Percentiles rank a stretch among this genome's conserved stretches.
phyloP scores from a whole-genome alignment of 371 early-diverging fungal species.

The Mucor saturninus region DNA sequence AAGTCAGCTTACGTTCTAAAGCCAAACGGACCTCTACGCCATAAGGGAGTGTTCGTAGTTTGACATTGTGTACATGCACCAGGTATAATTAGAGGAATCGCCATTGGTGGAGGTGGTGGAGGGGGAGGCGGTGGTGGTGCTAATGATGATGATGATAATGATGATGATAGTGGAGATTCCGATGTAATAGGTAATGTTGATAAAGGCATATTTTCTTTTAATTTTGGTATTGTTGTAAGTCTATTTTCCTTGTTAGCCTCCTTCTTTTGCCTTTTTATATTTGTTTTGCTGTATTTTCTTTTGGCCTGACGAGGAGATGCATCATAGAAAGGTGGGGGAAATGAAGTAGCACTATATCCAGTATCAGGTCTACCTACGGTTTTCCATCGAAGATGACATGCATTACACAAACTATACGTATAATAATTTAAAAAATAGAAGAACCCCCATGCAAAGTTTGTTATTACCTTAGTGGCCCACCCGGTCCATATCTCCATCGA shows the following conservation, averaged over 20 bases:
- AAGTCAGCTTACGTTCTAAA: constrained; percentile 30
- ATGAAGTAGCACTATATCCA: constrained; percentile 13
- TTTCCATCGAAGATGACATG: constrained; percentile 46
- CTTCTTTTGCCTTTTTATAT: constrained; percentile 8
- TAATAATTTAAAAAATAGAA: neutral
- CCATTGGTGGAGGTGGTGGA: neutral
- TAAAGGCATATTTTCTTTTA: no score
- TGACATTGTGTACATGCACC: constrained; percentile 22
- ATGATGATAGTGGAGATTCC: neutral
- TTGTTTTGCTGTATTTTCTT: neutral
- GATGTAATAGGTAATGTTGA: no score
- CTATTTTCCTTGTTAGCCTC: neutral
- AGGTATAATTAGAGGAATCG: neutral
- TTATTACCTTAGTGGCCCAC: constrained; percentile 29
- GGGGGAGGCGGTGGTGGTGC: neutral
- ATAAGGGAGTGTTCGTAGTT: constrained; percentile 27
- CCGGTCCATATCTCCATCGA: constrained; percentile 31
- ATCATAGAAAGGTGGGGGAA: constrained; percentile 18
- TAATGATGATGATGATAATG: neutral
- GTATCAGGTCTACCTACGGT: constrained; percentile 7
- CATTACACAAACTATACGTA: constrained; percentile 44
- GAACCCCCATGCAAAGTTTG: no score
- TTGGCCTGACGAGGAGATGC: neutral
- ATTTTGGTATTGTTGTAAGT: no score
- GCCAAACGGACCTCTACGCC: constrained; percentile 49